Evolutionary conservation across 352 stramenopile genomes (phyloP).

Genomic region (Globisporangium viniferum): DNA sequence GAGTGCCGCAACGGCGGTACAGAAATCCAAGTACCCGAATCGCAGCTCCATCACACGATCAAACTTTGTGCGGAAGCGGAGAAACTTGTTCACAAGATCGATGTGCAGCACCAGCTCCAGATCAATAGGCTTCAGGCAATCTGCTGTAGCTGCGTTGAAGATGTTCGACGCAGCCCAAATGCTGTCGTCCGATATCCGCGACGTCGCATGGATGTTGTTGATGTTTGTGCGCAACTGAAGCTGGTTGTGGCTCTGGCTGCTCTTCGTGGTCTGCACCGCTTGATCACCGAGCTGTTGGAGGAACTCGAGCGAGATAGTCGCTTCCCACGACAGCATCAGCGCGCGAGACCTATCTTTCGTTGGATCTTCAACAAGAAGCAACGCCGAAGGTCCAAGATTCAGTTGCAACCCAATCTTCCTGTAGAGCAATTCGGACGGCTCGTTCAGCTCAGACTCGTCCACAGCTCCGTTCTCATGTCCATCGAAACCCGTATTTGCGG

Average conservation of each 20-base stretch:
- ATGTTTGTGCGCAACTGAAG: conserved; percentile 59
- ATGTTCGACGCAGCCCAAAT: conserved; percentile 45
- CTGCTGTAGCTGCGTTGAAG: conserved; percentile 38
- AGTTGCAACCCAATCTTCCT: conserved; percentile 52
- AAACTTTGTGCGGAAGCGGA: conserved; percentile 66
- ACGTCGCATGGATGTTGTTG: conserved; percentile 74
- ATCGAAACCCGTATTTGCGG: background rate
- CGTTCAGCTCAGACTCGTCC: conserved; percentile 1
- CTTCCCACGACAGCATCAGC: conserved; percentile 82
- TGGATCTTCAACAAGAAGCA: conserved; percentile 76
- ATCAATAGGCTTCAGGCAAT: conserved; percentile 78
- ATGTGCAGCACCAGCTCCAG: conserved; percentile 70
- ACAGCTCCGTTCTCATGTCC: background rate
- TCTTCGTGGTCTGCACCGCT: conserved; percentile 7
- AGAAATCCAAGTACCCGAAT: conserved; percentile 84
- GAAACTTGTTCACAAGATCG: conserved; percentile 56
- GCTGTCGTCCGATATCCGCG: conserved; percentile 68
- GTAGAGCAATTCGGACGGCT: conserved; percentile 29
- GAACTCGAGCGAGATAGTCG: conserved; percentile 58
- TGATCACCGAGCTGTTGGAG: conserved; percentile 33
- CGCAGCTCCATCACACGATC: conserved; percentile 77
- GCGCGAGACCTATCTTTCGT: conserved; percentile 65
- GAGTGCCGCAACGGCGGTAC: conserved; percentile 55
- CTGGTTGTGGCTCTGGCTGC: conserved; percentile 35
- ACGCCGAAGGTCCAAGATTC: conserved; percentile 56